phyloP scores from a whole-genome alignment of 306 rosid genomes.

The Acacia acuminata region DNA sequence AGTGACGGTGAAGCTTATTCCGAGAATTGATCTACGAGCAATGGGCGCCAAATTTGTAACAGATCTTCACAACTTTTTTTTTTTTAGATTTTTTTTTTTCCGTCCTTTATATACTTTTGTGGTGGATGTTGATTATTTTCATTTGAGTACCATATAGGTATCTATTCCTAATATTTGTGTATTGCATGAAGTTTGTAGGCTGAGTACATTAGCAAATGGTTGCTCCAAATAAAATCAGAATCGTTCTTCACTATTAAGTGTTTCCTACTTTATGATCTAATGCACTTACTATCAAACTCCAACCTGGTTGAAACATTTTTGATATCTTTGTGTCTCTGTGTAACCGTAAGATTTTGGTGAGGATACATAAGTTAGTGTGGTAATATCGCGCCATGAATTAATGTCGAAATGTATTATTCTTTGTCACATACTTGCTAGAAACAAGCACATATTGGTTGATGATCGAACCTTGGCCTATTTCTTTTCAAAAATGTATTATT shows the following conservation, averaged over 20 bases:
- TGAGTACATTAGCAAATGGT: no score
- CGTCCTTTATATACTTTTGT: neutral
- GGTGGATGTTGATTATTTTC: slow-evolving; percentile 16
- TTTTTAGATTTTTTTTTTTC: neutral
- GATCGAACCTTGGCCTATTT: neutral
- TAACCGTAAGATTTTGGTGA: neutral
- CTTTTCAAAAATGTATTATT: no score
- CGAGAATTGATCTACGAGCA: slow-evolving; percentile 83
- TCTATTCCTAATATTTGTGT: no score
- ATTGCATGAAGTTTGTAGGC: no score
- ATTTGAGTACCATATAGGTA: slow-evolving; percentile 1
- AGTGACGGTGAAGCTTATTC: slow-evolving; percentile 84
- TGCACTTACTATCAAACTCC: no score
- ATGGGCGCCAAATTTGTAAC: slow-evolving; percentile 91
- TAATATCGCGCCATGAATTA: no score
- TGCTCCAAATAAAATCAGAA: no score
- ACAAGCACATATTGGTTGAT: neutral
- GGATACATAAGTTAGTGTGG: slow-evolving; percentile 4
- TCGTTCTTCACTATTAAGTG: no score
- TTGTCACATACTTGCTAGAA: no score
- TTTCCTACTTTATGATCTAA: no score
- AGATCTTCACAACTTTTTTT: slow-evolving; percentile 18
- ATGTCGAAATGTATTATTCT: no score
- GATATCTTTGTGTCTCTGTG: neutral
- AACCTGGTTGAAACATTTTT: no score